phyloP scores from a whole-genome alignment of 495 filamentous ascomycete species.

The Penicillium alfredii region DNA sequence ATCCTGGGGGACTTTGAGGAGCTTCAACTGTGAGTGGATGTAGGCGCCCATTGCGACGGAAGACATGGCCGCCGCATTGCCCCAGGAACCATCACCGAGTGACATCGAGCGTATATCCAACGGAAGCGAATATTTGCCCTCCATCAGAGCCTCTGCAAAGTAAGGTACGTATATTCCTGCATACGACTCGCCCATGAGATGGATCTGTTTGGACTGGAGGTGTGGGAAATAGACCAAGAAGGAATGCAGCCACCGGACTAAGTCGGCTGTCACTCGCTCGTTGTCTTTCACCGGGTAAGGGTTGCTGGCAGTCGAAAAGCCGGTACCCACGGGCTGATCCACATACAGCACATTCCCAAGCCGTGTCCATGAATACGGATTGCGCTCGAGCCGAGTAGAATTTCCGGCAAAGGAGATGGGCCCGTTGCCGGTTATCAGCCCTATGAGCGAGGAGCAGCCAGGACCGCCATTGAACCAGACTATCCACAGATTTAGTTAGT shows the following conservation, averaged over 20 bases:
- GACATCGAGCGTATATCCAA: constrained; percentile 33
- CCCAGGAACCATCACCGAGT: constrained; percentile 32
- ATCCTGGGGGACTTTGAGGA: constrained; percentile 22
- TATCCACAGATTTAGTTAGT: constrained; percentile 3
- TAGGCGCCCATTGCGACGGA: constrained; percentile 23
- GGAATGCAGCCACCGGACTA: constrained; percentile 31
- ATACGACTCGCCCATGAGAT: constrained; percentile 40
- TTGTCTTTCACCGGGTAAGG: constrained; percentile 26
- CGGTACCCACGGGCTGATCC: constrained; percentile 39
- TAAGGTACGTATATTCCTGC: constrained; percentile 41
- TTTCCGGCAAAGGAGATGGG: constrained; percentile 27
- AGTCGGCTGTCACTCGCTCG: constrained; percentile 27
- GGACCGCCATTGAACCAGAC: constrained; percentile 68
- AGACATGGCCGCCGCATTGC: constrained; percentile 30
- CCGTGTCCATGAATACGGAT: constrained; percentile 37
- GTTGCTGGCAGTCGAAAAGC: constrained; percentile 29
- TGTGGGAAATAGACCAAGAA: constrained; percentile 32
- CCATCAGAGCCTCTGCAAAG: constrained; percentile 29
- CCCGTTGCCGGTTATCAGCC: constrained; percentile 39
- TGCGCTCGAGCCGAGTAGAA: constrained; percentile 20
- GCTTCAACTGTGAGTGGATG: constrained; percentile 16
- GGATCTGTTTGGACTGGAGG: constrained; percentile 29
- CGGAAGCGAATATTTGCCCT: constrained; percentile 20
- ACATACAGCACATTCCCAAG: constrained; percentile 38
- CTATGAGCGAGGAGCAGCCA: constrained; percentile 63